Base-by-base conservation (phyloP, 2,329 filamentous ascomycete genomes). In the Colletotrichum horii region DNA sequence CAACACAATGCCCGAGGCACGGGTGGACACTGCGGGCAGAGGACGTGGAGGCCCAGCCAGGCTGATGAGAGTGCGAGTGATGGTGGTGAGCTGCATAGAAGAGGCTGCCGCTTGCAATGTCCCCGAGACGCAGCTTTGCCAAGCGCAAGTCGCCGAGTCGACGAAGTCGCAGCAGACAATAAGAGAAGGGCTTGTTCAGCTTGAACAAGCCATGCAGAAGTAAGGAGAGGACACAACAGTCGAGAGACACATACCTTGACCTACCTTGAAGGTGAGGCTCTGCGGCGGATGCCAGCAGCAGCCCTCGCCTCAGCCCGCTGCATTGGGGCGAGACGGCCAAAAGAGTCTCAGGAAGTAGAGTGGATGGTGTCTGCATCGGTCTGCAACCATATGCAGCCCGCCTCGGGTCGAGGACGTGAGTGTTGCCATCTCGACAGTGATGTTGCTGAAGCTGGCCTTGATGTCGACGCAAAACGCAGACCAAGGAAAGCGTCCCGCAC, bases 401-500 rank as follows among this genome's bases (percentile, higher is more conserved):
- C 38, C 66, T 70, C 14, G 66, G 32, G 66, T 38, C 74, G 15
- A 32, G 60, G 52, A 66, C 60, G 66, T 15, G 60, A 70, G 61
- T 30, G 67, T 38, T 58, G 67, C 56, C 66, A 77, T 76, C 62
- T 76, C 62, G 67, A 60, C 55, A 24, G 32, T 60, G 55, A 64
- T 67, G 75, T 76, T 72, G 75, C 62, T 61, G 74, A 55, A 56
- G 74, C 48, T 75, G 71, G 71, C 70, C 74, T 65, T 65, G 71
- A 76, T 75, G 71, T 74, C 71, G 71, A 70, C 30, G 71, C 74
- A 76, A 75, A 76, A 76, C 71, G 71, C 66, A 62, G 74, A 75
- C 74, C 71, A 52, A 76, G 74, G 64, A 66, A 52, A 64, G 38
- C 69, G 76, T 74, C 76, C 76, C 76, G 73, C 76, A 76, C 76